Evolutionary conservation across 164 flowering plant species (phyloP).

Genomic region (Umbilicus rupestris): DNA sequence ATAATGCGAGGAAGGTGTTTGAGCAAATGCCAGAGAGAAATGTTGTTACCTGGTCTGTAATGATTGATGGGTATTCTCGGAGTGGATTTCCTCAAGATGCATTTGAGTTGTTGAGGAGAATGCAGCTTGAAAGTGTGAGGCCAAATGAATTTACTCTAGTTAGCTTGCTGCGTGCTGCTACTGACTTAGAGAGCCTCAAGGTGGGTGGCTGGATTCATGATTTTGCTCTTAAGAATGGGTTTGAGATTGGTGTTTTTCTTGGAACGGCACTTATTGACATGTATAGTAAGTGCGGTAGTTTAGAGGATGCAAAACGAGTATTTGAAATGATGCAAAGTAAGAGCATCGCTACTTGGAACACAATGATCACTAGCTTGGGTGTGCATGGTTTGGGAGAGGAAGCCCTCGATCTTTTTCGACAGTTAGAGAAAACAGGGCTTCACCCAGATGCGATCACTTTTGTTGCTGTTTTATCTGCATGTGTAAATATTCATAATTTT

Average conservation of each 20-base stretch:
- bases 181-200: slow-evolving; percentile 23
- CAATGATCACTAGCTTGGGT: slow-evolving; percentile 32
- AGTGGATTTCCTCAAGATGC: slow-evolving; percentile 18
- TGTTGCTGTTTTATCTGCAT: slow-evolving; percentile 22
- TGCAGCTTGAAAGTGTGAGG: slow-evolving; percentile 13
- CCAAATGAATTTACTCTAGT: slow-evolving; percentile 23
- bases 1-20: slow-evolving; percentile 15
- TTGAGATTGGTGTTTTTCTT: slow-evolving; percentile 16
- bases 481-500: slow-evolving; percentile 29
- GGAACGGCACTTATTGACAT: slow-evolving; percentile 28
- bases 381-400: slow-evolving; percentile 23
- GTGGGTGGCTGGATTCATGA: slow-evolving; percentile 29
- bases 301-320: slow-evolving; percentile 20
- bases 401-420: slow-evolving; percentile 20
- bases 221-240: slow-evolving; percentile 13
- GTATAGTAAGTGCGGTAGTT: slow-evolving; percentile 31
- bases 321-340: slow-evolving; percentile 13
- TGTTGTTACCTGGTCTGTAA: slow-evolving; percentile 28
- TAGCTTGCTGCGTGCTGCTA: slow-evolving; percentile 17
- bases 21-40: slow-evolving; percentile 24
- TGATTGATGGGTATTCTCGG: slow-evolving; percentile 19
- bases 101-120: slow-evolving; percentile 20
- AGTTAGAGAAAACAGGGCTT: slow-evolving; percentile 15
- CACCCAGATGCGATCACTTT: slow-evolving; percentile 26
- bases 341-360: slow-evolving; percentile 23